Base-by-base conservation (phyloP, 2,329 filamentous ascomycete genomes). In the Diaporthe batatas region DNA sequence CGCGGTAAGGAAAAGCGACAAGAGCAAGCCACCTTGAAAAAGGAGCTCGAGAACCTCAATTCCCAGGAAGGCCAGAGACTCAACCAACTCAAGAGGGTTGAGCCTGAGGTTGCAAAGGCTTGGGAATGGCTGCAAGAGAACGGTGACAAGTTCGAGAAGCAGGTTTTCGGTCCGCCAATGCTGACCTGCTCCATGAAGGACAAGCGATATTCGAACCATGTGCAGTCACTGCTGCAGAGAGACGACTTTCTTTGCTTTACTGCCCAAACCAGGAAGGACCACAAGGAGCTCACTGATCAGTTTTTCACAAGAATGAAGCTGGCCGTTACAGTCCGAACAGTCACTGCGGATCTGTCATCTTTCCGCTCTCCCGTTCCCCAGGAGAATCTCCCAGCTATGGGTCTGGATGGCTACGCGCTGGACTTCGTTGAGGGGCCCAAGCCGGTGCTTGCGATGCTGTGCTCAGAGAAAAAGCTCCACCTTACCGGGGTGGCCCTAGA, bases 391-490 rank as follows among this genome's bases (percentile, higher is more conserved):
- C 78, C 79, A 68, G 73, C 78, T 53, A 72, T 90, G 81, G 94
- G 94, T 0, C 89, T 99, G 65, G 92, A 97, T 75, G 91, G 92
- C 2, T 98, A 93, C 84, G 91, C 94, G 0, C 86, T 93, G 34
- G 93, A 98, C 78, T 94, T 89, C 73, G 80, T 99, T 7, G 88
- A 91, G 44, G 96, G 96, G 0, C 97, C 97, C 0, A 91, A 92
- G 1, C 89, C 93, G 1, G 94, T 99, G 1, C 84, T 98, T 44
- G 92, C 94, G 8, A 96, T 97, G 93, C 88, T 99, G 29, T 98
- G 95, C 81, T 88, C 91, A 16, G 92, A 93, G 76, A 90, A 88
- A 72, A 88, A 85, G 69, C 82, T 98, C 8, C 91, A 97, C 77
- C 84, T 85, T 34, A 91, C 92, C 7, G 94, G 90, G 0, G 88